These are phyloP conservation scores for Porphyrellus sp. DNA, from an alignment of 1,284 basidiomycete genomes.

Conservation along the genomic window DNA sequence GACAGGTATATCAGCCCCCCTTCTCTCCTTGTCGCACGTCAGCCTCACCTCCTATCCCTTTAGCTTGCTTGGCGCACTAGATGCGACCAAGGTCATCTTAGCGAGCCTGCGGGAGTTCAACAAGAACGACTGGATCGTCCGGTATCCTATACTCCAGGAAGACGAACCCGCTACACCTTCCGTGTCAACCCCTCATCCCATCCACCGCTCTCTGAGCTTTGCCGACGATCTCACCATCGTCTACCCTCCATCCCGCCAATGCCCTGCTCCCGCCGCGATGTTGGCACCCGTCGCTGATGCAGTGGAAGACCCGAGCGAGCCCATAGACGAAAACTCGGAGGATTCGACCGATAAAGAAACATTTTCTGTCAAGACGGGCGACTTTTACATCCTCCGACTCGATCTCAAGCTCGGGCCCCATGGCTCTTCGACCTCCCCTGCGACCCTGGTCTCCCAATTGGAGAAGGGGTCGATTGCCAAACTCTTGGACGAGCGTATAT, in stretches of 20 bases:
- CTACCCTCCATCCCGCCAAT: slow-evolving; percentile 47
- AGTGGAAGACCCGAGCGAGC: slow-evolving; percentile 37
- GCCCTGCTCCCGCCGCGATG: slow-evolving; percentile 54
- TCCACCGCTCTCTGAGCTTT: slow-evolving; percentile 74
- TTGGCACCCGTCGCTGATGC: slow-evolving; percentile 51
- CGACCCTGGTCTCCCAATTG: slow-evolving; percentile 84
- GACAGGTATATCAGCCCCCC: slow-evolving; percentile 59
- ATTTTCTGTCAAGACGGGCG: slow-evolving; percentile 44
- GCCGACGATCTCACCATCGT: slow-evolving; percentile 76
- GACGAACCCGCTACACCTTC: slow-evolving; percentile 28
- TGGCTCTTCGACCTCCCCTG: slow-evolving; percentile 66
- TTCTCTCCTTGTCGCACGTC: neutral
- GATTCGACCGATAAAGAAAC: slow-evolving; percentile 41
- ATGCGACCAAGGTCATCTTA: slow-evolving; percentile 68
- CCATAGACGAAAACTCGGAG: slow-evolving; percentile 33
- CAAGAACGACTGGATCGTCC: slow-evolving; percentile 80
- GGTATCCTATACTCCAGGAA: slow-evolving; percentile 72
- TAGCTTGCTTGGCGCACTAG: slow-evolving; percentile 75
- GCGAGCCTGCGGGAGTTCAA: slow-evolving; percentile 78
- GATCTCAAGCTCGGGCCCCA: slow-evolving; percentile 89
- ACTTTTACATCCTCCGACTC: slow-evolving; percentile 85
- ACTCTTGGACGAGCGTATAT: slow-evolving; percentile 84
- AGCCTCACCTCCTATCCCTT: slow-evolving; percentile 5
- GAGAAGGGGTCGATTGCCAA: slow-evolving; percentile 93
- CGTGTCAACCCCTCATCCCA: slow-evolving; percentile 35